Conservation (phyloP, 73 alveolate species). For the Paramecium pentaurelia region DNA sequence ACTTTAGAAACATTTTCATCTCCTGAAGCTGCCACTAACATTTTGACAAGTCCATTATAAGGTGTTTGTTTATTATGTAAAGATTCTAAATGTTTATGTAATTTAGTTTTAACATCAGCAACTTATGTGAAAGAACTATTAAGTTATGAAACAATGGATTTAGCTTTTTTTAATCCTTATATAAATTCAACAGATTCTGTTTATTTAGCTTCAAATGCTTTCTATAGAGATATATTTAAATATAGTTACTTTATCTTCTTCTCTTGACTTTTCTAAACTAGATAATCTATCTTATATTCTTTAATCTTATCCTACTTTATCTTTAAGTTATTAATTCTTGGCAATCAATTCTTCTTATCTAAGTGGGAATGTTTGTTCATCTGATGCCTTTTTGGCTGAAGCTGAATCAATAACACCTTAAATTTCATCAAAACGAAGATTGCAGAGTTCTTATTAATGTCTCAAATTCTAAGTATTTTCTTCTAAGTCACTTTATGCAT, state of each 20-base stretch:
- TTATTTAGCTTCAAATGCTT: neutral
- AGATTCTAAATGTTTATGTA: conserved; percentile 5
- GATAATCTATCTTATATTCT: neutral
- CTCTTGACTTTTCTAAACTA: neutral
- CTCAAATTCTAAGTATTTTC: conserved; percentile 27
- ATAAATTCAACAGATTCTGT: conserved; percentile 25
- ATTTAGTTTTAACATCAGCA: conserved; percentile 1
- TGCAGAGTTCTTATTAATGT: neutral
- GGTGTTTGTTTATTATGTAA: neutral
- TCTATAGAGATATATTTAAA: neutral
- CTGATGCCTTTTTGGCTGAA: conserved; percentile 24
- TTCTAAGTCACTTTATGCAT: conserved; percentile 28
- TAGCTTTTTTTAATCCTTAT: conserved; percentile 32
- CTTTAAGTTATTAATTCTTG: neutral
- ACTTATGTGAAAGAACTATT: neutral
- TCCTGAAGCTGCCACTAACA: conserved; percentile 15
- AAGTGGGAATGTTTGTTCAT: conserved; percentile 2
- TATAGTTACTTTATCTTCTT: neutral
- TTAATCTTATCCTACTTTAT: conserved; percentile 39
- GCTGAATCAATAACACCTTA: conserved; percentile 24
- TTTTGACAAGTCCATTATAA: neutral
- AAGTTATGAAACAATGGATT: neutral
- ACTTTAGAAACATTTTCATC: neutral
- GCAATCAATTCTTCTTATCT: conserved; percentile 28
- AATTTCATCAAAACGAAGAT: neutral